Base-by-base conservation (phyloP, 805 yeast genomes). In the Ogataea salicorniae region DNA sequence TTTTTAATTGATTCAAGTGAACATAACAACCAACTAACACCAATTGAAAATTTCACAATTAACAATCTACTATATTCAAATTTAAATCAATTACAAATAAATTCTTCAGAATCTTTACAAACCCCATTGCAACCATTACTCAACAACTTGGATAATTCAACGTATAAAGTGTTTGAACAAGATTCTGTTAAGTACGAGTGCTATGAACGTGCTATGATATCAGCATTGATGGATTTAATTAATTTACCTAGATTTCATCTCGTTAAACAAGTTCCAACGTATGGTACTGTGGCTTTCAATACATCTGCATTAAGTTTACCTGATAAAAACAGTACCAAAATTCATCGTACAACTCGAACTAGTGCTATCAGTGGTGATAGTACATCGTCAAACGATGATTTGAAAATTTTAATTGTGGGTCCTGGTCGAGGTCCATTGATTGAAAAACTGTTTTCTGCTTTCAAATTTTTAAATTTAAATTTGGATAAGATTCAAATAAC, bases 401-500 rank as follows among this genome's bases (percentile, higher is more conserved):
- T 73, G 26, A 66, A 67, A 11, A 67, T 87, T 8, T 73, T 85
- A 4, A 75, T 91, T 2, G 81, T 85, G 2, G 97, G 97, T 0
- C 94, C 97, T 0, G 97, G 97, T 1, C 69, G 89, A 40, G 97
- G 97, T 1, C 91, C 92, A 0, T 65, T 91, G 29, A 81, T 90
- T 2, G 81, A 81, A 39, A 69, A 75, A 18, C 69, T 77, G 0
- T 66, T 76, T 31, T 58, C 66, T 6, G 77, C 81, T 2, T 55
- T 80, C 1, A 56, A 61, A 3, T 56, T 57, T 18, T 53, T 74
- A 4, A 52, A 60, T 8, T 43, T 64, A 35, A 55, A 65, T 48
- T 23, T 51, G 37, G 46, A 49, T 13, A 50, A 52, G 37, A 47
- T 68, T 16, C 55, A 59, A n/a, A 61, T 83, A 3, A 68, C 73